Percentiles rank a stretch among this genome's conserved stretches.
phyloP scores from a whole-genome alignment of 495 filamentous ascomycete species.

The Penicillium silybi region DNA sequence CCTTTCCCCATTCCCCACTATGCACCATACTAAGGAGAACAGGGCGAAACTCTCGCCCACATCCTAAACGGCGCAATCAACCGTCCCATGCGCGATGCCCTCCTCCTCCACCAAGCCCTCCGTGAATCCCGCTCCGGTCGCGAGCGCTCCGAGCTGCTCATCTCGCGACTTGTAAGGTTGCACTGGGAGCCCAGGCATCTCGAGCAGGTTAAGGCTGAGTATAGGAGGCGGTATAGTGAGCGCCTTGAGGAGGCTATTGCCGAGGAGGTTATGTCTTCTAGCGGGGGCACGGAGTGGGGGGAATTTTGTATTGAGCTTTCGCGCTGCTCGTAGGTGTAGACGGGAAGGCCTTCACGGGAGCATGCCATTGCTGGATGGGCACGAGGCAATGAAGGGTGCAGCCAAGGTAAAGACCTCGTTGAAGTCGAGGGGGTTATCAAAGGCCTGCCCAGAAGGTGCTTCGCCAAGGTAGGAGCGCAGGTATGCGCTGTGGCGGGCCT shows the following conservation, averaged over 20 bases:
- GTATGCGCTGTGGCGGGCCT: conserved; percentile 52
- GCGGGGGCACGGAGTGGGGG: conserved; percentile 45
- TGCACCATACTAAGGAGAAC: background rate
- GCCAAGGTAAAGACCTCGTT: conserved; percentile 60
- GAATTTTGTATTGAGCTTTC: conserved; percentile 58
- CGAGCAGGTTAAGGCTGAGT: conserved; percentile 65
- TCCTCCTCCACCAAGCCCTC: conserved; percentile 91
- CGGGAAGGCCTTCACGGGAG: conserved; percentile 58
- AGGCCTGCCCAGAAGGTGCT: conserved; percentile 51
- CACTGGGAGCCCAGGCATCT: conserved; percentile 83
- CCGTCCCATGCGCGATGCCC: conserved; percentile 86
- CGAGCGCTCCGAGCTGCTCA: conserved; percentile 75
- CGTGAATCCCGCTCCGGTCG: conserved; percentile 57
- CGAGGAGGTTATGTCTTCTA: conserved; percentile 42
- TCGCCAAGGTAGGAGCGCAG: conserved; percentile 48
- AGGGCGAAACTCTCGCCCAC: conserved; percentile 95
- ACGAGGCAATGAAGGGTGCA: conserved; percentile 54
- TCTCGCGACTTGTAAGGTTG: conserved; percentile 72
- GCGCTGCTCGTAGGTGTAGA: conserved; percentile 23
- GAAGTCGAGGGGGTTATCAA: conserved; percentile 54
- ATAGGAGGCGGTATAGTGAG: conserved; percentile 64
- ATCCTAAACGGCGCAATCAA: conserved; percentile 97
- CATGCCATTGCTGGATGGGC: conserved; percentile 48
- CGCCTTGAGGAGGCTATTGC: conserved; percentile 61
- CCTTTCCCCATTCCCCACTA: background rate